These are phyloP conservation scores for Ophiostoma novo-ulmi DNA, from an alignment of 2,329 filamentous ascomycete genomes.

Conservation along the genomic window DNA sequence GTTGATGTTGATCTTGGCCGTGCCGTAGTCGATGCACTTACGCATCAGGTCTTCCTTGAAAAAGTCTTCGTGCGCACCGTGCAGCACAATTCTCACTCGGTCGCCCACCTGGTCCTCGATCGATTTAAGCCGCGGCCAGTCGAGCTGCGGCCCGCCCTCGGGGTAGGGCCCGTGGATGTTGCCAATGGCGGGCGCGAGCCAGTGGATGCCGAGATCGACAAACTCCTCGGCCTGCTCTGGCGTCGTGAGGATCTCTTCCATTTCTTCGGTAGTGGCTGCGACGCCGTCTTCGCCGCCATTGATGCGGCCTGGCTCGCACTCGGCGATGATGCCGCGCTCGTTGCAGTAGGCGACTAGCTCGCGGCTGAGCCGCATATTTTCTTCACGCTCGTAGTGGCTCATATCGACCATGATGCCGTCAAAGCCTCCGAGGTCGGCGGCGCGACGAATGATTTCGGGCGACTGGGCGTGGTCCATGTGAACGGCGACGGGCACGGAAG, in stretches of 20 bases:
- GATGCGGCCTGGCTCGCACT: slow-evolving; percentile 64
- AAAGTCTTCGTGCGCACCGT: slow-evolving; percentile 28
- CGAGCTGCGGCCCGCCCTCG: slow-evolving; percentile 49
- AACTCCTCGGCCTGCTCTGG: slow-evolving; percentile 57
- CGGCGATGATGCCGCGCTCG: slow-evolving; percentile 57
- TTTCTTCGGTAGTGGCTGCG: slow-evolving; percentile 40
- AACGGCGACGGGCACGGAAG: slow-evolving; percentile 54
- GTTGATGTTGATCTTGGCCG: slow-evolving; percentile 56
- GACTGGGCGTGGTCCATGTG: slow-evolving; percentile 65
- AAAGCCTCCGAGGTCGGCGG: slow-evolving; percentile 53
- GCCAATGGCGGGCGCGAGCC: slow-evolving; percentile 59
- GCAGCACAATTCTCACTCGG: slow-evolving; percentile 27
- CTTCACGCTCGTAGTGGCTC: slow-evolving; percentile 64
- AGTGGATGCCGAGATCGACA: slow-evolving; percentile 57
- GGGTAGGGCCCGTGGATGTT: slow-evolving; percentile 62
- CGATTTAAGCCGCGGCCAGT: slow-evolving; percentile 46
- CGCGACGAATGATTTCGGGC: slow-evolving; percentile 52
- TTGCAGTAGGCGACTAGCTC: slow-evolving; percentile 60
- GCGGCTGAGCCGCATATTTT: slow-evolving; percentile 60
- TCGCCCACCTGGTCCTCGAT: slow-evolving; percentile 34
- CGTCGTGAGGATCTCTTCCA: slow-evolving; percentile 48
- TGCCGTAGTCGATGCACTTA: slow-evolving; percentile 47
- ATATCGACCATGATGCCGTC: slow-evolving; percentile 75
- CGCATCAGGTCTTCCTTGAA: slow-evolving; percentile 43
- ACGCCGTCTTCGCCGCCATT: slow-evolving; percentile 59